Base-by-base conservation (phyloP, 805 yeast species). In the Myxozyma monticola region DNA sequence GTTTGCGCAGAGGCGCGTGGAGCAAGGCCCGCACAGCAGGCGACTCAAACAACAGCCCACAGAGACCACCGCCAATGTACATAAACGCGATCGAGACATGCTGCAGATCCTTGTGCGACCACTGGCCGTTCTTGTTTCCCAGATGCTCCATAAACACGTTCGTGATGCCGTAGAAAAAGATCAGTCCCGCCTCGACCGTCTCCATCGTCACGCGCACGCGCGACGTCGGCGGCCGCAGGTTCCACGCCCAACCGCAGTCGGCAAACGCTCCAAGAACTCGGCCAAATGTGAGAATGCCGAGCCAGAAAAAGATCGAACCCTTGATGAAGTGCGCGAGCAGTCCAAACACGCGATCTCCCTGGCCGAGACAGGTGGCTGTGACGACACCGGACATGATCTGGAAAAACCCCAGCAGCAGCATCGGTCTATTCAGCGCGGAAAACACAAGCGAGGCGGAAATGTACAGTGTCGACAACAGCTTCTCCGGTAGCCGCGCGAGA, bases 301-400 rank as follows among this genome's bases (percentile, higher is more conserved):
- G 71, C 4, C 75, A 56, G 51, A 88, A 75, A 65, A 91, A 91
- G 2, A 91, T 93, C 22, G 91, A 93, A 53, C 99, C 99, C 68
- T 91, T 91, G 67, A 91, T 91, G 76, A 88, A 88, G 69, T 91
- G 99, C 1, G 99, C 99, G 49, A 91, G 75, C 45, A 91, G 68
- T 61, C 88, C 88, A 71, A 88, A 91, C 12, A 90, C 83, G 18
- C 73, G 72, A 10, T 61, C 64, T 2, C 81, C 90, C 67, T 78
- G 70, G 34, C 96, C 98, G 62, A 89, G 68, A 35, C 83, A 64
- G 46, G 77, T 78, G 37, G 86, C 85, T 4, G 85, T 82, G 5
- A 88, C 87, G 26, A 81, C 63, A 1, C 79, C 84, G 3, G 79
- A 71, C 36, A 79, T 39, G 15, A 83, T 61, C 62, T 86, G 81